These are phyloP conservation scores for Acanthamoeba divionensis DNA, from an alignment of 208 protist genomes.

Conservation along the genomic window DNA sequence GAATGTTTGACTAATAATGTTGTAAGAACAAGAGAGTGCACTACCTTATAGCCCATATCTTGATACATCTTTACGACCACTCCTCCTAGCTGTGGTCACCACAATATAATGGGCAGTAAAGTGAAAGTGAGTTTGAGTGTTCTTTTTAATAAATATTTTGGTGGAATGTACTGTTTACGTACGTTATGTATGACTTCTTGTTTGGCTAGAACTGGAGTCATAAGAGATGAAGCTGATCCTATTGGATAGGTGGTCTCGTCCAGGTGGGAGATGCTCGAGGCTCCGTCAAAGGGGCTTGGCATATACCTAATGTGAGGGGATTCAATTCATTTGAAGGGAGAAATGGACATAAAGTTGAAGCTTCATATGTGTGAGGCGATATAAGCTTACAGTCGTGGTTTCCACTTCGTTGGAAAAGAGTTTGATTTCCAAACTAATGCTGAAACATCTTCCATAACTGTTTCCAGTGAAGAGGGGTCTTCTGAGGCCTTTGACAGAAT, in stretches of 20 bases:
- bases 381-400: neutral
- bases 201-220: neutral
- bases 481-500: neutral
- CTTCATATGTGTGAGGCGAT: too few species aligned
- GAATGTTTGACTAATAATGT: too few species aligned
- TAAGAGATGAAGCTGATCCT: neutral
- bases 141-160: neutral
- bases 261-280: constrained; percentile 21
- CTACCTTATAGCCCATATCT: constrained; percentile 22
- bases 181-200: constrained; percentile 32
- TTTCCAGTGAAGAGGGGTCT: neutral
- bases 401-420: neutral
- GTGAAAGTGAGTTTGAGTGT: neutral
- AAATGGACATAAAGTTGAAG: neutral
- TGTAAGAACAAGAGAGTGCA: too few species aligned
- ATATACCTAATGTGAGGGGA: neutral
- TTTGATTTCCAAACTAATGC: neutral
- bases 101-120: neutral
- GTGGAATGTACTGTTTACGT: neutral
- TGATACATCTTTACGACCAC: constrained; percentile 29
- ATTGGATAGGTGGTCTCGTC: constrained; percentile 1
- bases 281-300: neutral
- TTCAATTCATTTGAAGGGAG: neutral
- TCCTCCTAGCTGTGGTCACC: neutral
- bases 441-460: too few species aligned